Evolutionary conservation across 805 yeast genomes (phyloP), one percentile per base, ranked within the genome.

Genomic region (Cyberlindnera mrakii): DNA sequence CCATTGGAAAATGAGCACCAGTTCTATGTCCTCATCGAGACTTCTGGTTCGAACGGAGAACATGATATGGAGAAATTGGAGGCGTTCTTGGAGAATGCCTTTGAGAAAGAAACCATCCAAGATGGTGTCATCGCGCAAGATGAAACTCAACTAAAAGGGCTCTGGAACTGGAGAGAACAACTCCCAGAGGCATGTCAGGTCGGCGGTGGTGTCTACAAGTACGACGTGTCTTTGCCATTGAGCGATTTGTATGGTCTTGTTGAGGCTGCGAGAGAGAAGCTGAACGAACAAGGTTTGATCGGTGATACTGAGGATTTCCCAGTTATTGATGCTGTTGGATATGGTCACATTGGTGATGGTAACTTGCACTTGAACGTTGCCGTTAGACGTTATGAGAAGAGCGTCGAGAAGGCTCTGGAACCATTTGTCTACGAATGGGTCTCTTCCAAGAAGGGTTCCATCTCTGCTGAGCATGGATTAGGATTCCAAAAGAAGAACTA

Each of bases 301-400:
- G 86, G 84, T 42, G 78, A 74, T 37, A 77, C 80, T 30, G 83
- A 76, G 34, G 70, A 74, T 4, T 75, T 73, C 61, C 96, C 97
- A 3, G 97, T 86, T 3, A 82, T 87, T 42, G 83, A 79, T 47
- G 95, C 95, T 10, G 81, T 91, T 51, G 99, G 99, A 0, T 93
- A 91, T 58, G 99, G 99, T n/a, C 99, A 93, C 59, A 77, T 93
- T 56, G 99, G 99, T 44, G 99, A 93, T 61, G 98, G 99, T 41
- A 93, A 93, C 66, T 70, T 93, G 57, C 99, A 93, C 64, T 76
- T 93, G 59, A 93, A 93, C 60, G 95, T 93, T 40, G 83, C 95
- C 35, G 96, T 89, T 15, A 78, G 96, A 63, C 75, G 79, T 56
- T 93, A 93, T 66, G 73, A 73, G 49, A 82, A 85, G 61, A 77